Evolutionary conservation across 148 eudicot species (phyloP).

Genomic region (Nyssa sinensis): DNA sequence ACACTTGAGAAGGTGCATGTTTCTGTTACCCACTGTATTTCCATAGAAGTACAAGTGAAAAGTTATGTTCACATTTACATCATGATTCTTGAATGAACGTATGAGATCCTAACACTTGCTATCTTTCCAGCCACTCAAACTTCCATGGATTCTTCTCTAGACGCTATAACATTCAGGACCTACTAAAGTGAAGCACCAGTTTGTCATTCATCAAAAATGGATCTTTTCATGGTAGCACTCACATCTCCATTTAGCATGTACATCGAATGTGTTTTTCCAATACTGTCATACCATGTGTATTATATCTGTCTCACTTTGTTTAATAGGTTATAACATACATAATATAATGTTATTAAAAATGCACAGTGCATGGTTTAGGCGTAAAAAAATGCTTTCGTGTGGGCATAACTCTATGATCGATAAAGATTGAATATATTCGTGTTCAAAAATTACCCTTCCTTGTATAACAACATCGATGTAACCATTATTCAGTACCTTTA

Average conservation of each 20-base stretch:
- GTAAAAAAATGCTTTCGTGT: not conserved
- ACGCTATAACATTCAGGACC: not conserved
- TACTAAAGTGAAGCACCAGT: not conserved
- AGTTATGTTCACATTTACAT: slow-evolving; percentile 1
- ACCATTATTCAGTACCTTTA: no score
- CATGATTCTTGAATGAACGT: slow-evolving; percentile 8
- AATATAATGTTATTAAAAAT: not conserved
- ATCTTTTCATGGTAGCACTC: not conserved
- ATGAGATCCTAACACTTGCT: not conserved
- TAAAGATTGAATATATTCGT: not conserved
- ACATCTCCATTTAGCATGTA: not conserved
- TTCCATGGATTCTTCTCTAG: not conserved
- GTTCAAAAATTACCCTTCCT: no score
- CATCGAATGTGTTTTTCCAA: no score
- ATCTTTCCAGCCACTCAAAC: slow-evolving; percentile 1
- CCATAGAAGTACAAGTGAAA: not conserved
- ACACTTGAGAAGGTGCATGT: no score
- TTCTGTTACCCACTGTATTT: no score
- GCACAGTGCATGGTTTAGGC: not conserved
- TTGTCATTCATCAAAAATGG: slow-evolving; percentile 1
- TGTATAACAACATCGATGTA: no score
- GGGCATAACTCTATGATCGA: not conserved
- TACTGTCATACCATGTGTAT: no score
- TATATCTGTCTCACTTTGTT: no score
- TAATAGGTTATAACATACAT: no score